These are phyloP conservation scores for Avena sativa DNA, from an alignment of 176 grass and related monocot genomes.

Conservation along the genomic window DNA sequence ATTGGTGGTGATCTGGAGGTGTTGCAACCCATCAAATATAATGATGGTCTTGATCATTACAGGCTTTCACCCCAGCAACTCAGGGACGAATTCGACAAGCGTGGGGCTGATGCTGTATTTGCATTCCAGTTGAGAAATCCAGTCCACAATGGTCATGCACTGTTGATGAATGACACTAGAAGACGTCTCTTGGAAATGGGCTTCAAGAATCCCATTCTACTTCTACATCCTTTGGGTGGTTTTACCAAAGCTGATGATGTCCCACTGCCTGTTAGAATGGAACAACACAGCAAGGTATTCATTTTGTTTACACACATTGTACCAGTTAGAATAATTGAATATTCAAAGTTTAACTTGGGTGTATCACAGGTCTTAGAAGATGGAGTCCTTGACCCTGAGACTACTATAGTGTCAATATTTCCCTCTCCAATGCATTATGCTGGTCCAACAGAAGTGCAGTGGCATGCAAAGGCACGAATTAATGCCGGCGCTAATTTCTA, in stretches of 20 bases:
- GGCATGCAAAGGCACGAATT: slow-evolving; percentile 93
- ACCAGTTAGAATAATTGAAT: background rate
- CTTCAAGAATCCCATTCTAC: slow-evolving; percentile 87
- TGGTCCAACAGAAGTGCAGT: slow-evolving; percentile 97
- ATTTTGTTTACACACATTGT: slow-evolving; percentile 22
- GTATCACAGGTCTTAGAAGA: slow-evolving; percentile 83
- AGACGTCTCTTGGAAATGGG: slow-evolving; percentile 89
- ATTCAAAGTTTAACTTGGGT: slow-evolving; percentile 6
- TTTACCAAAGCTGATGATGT: slow-evolving; percentile 95
- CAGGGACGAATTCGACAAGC: slow-evolving; percentile 73
- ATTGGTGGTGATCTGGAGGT: slow-evolving; percentile 95
- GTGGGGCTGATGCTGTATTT: slow-evolving; percentile 87
- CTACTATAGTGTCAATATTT: slow-evolving; percentile 90
- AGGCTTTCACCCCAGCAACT: slow-evolving; percentile 78
- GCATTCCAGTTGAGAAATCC: slow-evolving; percentile 95
- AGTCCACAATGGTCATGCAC: slow-evolving; percentile 88
- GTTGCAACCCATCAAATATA: slow-evolving; percentile 83
- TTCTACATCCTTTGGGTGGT: slow-evolving; percentile 86
- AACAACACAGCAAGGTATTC: slow-evolving; percentile 92
- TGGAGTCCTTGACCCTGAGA: slow-evolving; percentile 89
- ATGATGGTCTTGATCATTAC: slow-evolving; percentile 90
- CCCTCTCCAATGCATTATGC: slow-evolving; percentile 99
- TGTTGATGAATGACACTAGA: slow-evolving; percentile 94
- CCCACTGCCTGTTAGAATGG: slow-evolving; percentile 89
- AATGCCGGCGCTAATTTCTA: slow-evolving; percentile 99